Conservation (phyloP, 805 yeast genomes). For the Candida yuanshanica region DNA sequence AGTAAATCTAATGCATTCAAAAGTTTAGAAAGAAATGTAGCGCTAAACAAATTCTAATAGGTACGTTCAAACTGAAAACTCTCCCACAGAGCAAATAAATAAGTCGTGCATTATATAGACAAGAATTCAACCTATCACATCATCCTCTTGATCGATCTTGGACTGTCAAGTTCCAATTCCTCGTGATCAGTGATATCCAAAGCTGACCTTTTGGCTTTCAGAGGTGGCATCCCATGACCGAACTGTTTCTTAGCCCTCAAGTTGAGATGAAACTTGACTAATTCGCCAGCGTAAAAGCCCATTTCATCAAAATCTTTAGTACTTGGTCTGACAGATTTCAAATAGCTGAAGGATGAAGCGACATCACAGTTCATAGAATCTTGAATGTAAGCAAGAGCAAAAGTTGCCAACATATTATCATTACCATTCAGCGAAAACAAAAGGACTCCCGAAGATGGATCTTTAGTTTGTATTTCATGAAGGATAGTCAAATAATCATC, state of each 20-base stretch:
- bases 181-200: conserved; percentile 20
- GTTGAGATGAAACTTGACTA: conserved; percentile 16
- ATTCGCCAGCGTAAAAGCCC: conserved; percentile 20
- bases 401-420: conserved; percentile 21
- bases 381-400: conserved; percentile 19
- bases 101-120: background rate
- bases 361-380: conserved; percentile 22
- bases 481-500: conserved; percentile 18
- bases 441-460: conserved; percentile 22
- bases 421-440: conserved; percentile 25
- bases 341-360: conserved; percentile 16
- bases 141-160: conserved; percentile 21
- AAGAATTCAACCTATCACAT: conserved; percentile 5
- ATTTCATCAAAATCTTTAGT: conserved; percentile 18
- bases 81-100: background rate
- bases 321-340: conserved; percentile 24
- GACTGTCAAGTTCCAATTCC: conserved; percentile 20
- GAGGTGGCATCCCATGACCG: conserved; percentile 4
- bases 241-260: conserved; percentile 19
- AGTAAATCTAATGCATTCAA: background rate
- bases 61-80: background rate
- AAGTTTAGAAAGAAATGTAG: background rate
- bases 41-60: no score
- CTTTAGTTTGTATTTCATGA: conserved; percentile 16
- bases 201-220: conserved; percentile 21